phyloP scores from a whole-genome alignment of 306 rosid species.

The Prunus armeniaca region DNA sequence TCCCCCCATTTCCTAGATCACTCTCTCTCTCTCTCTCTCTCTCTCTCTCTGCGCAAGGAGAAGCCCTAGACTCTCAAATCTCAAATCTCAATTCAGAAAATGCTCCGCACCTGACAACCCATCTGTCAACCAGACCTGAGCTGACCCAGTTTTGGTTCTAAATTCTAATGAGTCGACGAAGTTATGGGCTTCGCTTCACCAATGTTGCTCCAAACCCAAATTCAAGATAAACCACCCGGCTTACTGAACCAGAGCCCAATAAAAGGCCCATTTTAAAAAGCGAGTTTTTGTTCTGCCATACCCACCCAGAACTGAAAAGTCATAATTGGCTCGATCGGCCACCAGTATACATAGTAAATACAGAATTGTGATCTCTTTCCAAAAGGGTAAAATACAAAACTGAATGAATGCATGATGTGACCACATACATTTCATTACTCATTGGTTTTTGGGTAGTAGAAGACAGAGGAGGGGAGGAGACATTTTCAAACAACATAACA shows the following conservation, averaged over 20 bases:
- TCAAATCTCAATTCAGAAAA: not conserved
- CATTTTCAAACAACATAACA: too few relatives aligned
- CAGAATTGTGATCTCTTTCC: too few relatives aligned
- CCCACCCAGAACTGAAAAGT: too few relatives aligned
- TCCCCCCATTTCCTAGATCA: conserved; percentile 35
- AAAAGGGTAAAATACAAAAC: too few relatives aligned
- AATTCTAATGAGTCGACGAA: not conserved
- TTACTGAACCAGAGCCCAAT: not conserved
- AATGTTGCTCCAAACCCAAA: not conserved
- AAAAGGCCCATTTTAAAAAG: not conserved
- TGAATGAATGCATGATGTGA: not conserved
- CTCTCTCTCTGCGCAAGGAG: not conserved
- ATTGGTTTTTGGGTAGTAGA: too few relatives aligned
- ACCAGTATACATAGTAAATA: too few relatives aligned
- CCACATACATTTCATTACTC: not conserved
- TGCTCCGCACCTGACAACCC: not conserved
- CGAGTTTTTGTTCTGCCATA: not conserved
- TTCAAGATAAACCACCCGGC: not conserved
- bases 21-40: not conserved
- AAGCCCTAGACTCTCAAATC: not conserved
- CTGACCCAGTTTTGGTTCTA: not conserved
- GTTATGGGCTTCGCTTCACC: not conserved
- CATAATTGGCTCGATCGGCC: too few relatives aligned
- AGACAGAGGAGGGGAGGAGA: too few relatives aligned
- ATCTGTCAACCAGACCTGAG: not conserved